phyloP scores from a whole-genome alignment of 2,329 filamentous ascomycete species.

The Colletotrichum echinochloae region DNA sequence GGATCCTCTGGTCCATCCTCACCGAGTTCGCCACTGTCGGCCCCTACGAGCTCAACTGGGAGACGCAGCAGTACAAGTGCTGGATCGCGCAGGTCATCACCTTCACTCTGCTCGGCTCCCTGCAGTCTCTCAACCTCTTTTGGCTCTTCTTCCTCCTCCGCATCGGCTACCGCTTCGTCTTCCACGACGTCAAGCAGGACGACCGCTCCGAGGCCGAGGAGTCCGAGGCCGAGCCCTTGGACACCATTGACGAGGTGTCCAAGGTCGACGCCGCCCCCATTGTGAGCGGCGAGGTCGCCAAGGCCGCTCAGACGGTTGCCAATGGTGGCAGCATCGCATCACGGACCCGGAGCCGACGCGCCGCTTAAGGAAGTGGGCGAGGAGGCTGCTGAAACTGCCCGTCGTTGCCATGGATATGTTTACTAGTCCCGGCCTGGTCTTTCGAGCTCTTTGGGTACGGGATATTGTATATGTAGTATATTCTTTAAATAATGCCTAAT shows the following conservation, averaged over 20 bases:
- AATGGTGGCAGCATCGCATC: constrained; percentile 16
- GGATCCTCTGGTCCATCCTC: constrained; percentile 68
- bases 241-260: constrained; percentile 36
- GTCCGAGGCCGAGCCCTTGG: constrained; percentile 54
- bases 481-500: constrained; percentile 25
- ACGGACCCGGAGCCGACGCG: constrained; percentile 29
- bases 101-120: constrained; percentile 61
- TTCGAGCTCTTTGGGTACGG: not conserved
- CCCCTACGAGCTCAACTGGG: constrained; percentile 70
- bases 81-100: constrained; percentile 65
- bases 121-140: constrained; percentile 71
- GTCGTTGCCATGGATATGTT: too few relatives aligned
- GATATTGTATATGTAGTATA: constrained; percentile 12
- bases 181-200: constrained; percentile 63
- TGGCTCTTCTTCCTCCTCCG: constrained; percentile 70
- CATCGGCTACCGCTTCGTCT: constrained; percentile 65
- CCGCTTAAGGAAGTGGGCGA: not conserved
- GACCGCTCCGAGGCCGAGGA: constrained; percentile 69
- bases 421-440: not conserved
- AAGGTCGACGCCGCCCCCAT: constrained; percentile 27
- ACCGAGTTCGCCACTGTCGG: constrained; percentile 69
- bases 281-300: constrained; percentile 10
- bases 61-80: constrained; percentile 70
- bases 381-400: not conserved
- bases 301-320: constrained; percentile 12